phyloP scores from a whole-genome alignment of 2,329 filamentous ascomycete species.

The Orbilia brochopaga region DNA sequence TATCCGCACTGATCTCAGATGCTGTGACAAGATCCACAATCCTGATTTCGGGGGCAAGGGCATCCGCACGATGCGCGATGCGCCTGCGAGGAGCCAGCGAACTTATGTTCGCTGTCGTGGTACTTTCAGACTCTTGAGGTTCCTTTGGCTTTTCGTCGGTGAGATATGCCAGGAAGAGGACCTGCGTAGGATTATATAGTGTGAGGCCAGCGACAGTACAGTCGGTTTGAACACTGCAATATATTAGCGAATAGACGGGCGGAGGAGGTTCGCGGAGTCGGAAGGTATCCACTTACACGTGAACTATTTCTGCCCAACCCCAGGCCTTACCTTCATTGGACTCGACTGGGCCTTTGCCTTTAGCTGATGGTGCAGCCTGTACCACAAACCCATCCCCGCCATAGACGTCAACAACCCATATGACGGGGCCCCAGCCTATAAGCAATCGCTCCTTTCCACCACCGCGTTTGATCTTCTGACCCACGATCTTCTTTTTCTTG shows the following conservation, averaged over 20 bases:
- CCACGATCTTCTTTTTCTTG: conserved; percentile 53
- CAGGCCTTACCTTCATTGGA: conserved; percentile 73
- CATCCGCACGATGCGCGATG: conserved; percentile 70
- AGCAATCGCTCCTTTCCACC: conserved; percentile 70
- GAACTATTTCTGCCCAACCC: conserved; percentile 85
- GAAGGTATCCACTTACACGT: conserved; percentile 71
- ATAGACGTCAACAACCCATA: conserved; percentile 93
- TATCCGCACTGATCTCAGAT: conserved; percentile 84
- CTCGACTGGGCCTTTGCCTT: conserved; percentile 54
- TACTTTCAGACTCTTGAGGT: conserved; percentile 56
- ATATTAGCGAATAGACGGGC: conserved; percentile 50
- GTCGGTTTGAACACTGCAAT: conserved; percentile 80
- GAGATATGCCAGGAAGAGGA: conserved; percentile 90
- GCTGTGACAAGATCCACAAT: conserved; percentile 86
- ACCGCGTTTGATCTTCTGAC: conserved; percentile 57
- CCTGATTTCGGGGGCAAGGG: conserved; percentile 83
- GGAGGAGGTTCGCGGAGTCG: conserved; percentile 56
- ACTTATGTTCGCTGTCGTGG: conserved; percentile 57
- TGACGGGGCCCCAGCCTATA: conserved; percentile 93
- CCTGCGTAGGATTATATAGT: conserved; percentile 87
- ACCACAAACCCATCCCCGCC: conserved; percentile 69
- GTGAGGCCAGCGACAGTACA: conserved; percentile 98
- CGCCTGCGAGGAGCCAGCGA: conserved; percentile 52
- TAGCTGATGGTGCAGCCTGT: conserved; percentile 36
- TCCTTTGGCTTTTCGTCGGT: conserved; percentile 63